phyloP scores from a whole-genome alignment of 108 stramenopile species.

The Asterionellopsis glacialis region DNA sequence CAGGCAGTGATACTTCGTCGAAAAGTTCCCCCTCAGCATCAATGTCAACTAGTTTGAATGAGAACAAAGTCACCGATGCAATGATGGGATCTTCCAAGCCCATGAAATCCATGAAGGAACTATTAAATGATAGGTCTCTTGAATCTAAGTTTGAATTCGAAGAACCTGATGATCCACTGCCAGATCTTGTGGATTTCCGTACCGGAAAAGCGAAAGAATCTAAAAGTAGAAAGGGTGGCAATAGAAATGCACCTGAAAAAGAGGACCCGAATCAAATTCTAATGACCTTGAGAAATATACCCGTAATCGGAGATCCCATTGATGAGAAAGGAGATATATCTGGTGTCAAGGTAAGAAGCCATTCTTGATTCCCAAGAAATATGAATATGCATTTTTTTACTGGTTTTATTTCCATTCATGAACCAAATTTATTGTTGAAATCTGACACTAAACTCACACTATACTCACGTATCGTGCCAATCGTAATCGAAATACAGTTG shows the following conservation, averaged over 20 bases:
- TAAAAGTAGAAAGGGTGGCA: too few relatives aligned
- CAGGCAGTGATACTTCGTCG: constrained; percentile 25
- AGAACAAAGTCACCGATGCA: constrained; percentile 3
- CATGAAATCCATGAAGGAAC: constrained; percentile 26
- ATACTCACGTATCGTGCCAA: not conserved
- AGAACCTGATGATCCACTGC: constrained; percentile 26
- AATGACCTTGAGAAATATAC: not conserved
- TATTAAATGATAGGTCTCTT: constrained; percentile 44
- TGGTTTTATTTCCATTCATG: not conserved
- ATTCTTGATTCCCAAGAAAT: too few relatives aligned
- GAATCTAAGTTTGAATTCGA: constrained; percentile 52
- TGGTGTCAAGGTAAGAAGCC: too few relatives aligned
- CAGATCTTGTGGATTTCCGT: constrained; percentile 36
- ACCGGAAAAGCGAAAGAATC: constrained; percentile 11
- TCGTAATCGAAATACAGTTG: constrained; percentile 13
- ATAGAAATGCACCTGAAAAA: not conserved
- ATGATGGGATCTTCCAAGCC: constrained; percentile 33
- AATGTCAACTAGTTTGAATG: constrained; percentile 10
- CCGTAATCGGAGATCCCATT: not conserved
- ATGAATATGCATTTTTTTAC: too few relatives aligned
- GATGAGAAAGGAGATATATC: not conserved
- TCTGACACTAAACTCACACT: too few relatives aligned
- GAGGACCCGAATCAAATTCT: not conserved
- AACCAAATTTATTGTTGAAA: not conserved
- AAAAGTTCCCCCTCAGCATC: not conserved